Evolutionary conservation across 2,329 filamentous ascomycete genomes (phyloP), one percentile per base, ranked within the genome.

Genomic region (Fusarium penzigii): DNA sequence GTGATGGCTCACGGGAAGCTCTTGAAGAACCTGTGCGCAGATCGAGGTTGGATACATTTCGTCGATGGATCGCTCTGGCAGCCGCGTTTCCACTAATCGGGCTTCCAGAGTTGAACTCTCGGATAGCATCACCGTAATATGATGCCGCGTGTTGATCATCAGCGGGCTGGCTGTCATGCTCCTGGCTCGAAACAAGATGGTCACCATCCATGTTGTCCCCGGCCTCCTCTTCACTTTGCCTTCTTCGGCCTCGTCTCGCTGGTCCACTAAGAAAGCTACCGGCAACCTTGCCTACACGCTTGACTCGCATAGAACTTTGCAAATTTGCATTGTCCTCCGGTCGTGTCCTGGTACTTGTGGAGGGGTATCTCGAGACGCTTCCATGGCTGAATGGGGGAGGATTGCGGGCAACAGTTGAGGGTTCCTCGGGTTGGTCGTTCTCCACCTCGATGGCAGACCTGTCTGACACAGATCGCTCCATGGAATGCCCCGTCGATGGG

Each of bases 241-340:
- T 77, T 58, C 86, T 79, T 55, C 88, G 81, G 25, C 89, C 90
- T 60, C 91, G 80, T 49, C 90, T 83, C 17, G 90, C 89, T 29
- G 90, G 90, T 1, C 89, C 90, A 61, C 89, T 91, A 17, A 94
- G 75, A 59, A 93, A 92, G 53, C 84, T 88, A 1, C 90, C 90
- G 3, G 87, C 83, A 8, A 88, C 78, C 70, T 90, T 89, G 14
- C 87, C 87, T 13, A 90, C 83, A 55, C 89, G 80, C 72, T 92
- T 93, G 52, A 92, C 78, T 6, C 90, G 83, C 78, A 92, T 83
- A 1, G 90, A 91, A 62, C 87, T 86, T 54, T 90, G 88, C 2
- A 84, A 74, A 13, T 83, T 86, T 34, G 75, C 72, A 34, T 88
- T 85, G 20, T 92, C 87, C 3, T 84, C 84, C 45, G 79, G 77